phyloP scores from a whole-genome alignment of 169 alveolate genomes.

The Eimeria acervulina region DNA sequence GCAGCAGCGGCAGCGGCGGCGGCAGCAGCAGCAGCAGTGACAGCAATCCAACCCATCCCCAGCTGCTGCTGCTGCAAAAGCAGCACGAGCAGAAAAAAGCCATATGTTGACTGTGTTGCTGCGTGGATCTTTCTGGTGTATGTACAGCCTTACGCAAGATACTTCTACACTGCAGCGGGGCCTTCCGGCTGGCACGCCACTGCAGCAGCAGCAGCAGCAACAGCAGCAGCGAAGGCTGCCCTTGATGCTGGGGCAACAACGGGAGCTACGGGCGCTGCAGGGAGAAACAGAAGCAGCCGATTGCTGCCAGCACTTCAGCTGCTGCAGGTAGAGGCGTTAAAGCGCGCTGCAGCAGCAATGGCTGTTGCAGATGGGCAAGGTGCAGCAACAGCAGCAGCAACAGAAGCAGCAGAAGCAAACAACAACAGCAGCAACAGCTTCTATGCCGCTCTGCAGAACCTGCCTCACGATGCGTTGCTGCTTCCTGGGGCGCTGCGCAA shows the following conservation, averaged over 20 bases:
- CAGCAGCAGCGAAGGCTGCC: neutral
- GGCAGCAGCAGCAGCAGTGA: neutral
- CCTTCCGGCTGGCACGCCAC: neutral
- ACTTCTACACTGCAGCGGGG: neutral
- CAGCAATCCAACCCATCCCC: neutral
- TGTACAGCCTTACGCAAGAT: neutral
- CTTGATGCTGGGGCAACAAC: neutral
- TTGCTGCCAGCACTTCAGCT: neutral
- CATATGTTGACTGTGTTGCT: neutral
- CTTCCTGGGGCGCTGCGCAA: constrained; percentile 33
- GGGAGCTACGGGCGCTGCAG: neutral
- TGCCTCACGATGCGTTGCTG: neutral
- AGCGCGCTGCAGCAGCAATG: neutral
- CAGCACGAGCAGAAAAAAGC: neutral
- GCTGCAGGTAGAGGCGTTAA: neutral
- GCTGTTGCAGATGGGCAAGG: neutral
- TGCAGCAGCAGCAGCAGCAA: neutral
- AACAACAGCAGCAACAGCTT: neutral
- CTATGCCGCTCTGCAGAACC: neutral
- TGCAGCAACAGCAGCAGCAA: neutral
- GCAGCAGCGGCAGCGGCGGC: neutral
- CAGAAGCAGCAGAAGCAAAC: neutral
- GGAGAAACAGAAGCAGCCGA: neutral
- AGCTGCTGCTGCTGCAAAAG: neutral
- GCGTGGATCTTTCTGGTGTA: neutral